phyloP scores from a whole-genome alignment of 495 filamentous ascomycete genomes.

The Xylaria flabelliformis region DNA sequence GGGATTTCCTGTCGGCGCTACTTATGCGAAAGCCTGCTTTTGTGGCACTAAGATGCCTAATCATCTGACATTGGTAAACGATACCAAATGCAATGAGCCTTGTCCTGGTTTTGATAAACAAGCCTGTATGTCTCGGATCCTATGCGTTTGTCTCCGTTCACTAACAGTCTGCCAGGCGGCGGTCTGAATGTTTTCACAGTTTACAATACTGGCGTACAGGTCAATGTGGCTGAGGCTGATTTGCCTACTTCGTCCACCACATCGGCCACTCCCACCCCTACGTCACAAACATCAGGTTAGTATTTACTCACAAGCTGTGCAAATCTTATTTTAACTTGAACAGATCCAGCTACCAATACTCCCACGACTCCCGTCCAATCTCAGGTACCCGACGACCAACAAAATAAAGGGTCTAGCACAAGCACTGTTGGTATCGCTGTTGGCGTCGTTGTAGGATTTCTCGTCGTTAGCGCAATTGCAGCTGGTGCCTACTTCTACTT shows the following conservation, averaged over 20 bases:
- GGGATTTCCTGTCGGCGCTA: slow-evolving; percentile 29
- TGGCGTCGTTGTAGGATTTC: slow-evolving; percentile 85
- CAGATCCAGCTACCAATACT: not conserved
- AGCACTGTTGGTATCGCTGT: slow-evolving; percentile 77
- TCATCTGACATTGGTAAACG: slow-evolving; percentile 48
- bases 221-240: slow-evolving; percentile 37
- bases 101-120: slow-evolving; percentile 63
- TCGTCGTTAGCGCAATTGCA: slow-evolving; percentile 68
- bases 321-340: slow-evolving; percentile 6
- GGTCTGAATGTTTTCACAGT: slow-evolving; percentile 53
- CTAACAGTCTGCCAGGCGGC: slow-evolving; percentile 59
- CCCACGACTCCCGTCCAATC: not conserved
- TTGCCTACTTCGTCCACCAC: slow-evolving; percentile 34
- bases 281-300: slow-evolving; percentile 23
- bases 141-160: not conserved
- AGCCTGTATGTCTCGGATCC: slow-evolving; percentile 60
- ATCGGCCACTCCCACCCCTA: slow-evolving; percentile 29
- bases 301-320: not conserved
- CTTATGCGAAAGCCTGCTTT: slow-evolving; percentile 54
- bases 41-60: slow-evolving; percentile 68
- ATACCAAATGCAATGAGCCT: slow-evolving; percentile 58
- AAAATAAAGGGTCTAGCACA: slow-evolving; percentile 20
- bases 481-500: slow-evolving; percentile 78
- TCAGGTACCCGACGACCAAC: not conserved
- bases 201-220: slow-evolving; percentile 57